Conservation (phyloP, 495 filamentous ascomycete species). For the Trypethelium eluteriae region DNA sequence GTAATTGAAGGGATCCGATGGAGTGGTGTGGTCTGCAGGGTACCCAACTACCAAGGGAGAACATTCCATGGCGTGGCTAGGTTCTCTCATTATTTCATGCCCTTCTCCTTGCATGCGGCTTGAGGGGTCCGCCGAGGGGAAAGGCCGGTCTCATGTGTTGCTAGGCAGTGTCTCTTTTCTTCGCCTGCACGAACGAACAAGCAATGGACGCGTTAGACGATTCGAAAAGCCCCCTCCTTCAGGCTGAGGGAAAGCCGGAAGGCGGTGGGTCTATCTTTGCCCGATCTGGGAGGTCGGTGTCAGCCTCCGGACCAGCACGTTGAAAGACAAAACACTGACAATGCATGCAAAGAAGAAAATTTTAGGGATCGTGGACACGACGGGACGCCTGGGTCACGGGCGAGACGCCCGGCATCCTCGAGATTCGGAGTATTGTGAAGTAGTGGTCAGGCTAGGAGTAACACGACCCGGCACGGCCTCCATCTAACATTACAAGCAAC, state of each 20-base stretch:
- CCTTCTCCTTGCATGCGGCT: conserved; percentile 8
- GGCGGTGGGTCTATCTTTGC: not conserved
- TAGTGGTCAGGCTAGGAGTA: not conserved
- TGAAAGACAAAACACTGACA: not conserved
- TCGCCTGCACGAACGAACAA: conserved; percentile 4
- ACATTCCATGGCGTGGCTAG: not conserved
- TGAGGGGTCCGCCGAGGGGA: not conserved
- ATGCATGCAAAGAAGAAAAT: conserved; percentile 8
- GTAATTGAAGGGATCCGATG: not conserved
- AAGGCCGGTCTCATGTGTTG: conserved; percentile 11
- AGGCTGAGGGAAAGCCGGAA: not conserved
- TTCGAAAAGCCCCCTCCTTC: not conserved
- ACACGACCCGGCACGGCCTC: conserved; percentile 1
- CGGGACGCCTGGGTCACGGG: conserved; percentile 8
- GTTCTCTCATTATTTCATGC: not conserved
- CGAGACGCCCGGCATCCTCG: conserved; percentile 11
- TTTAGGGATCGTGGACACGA: not conserved
- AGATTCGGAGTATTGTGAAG: not conserved
- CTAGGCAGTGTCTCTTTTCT: not conserved
- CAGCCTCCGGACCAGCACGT: conserved; percentile 1
- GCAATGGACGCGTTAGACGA: not conserved
- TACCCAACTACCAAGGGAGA: not conserved
- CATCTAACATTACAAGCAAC: not conserved
- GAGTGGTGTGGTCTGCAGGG: not conserved
- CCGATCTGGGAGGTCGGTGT: conserved; percentile 10